These are phyloP conservation scores for Lotus japonicus DNA, from an alignment of 306 rosid species.

Conservation along the genomic window DNA sequence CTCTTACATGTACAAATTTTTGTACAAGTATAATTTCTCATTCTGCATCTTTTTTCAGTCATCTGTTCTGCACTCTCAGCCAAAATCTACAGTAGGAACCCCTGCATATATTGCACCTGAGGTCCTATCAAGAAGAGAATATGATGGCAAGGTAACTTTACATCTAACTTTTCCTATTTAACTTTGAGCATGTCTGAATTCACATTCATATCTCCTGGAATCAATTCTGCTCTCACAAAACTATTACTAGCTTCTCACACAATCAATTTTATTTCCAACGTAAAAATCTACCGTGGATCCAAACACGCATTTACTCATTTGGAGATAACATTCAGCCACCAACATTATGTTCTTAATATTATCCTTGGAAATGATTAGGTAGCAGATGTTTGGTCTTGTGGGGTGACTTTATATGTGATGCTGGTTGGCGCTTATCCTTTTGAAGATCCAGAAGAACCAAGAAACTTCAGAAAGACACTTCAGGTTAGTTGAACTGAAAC, in stretches of 20 bases:
- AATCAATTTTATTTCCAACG: too few relatives aligned
- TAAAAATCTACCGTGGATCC: too few relatives aligned
- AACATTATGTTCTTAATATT: constrained; percentile 9
- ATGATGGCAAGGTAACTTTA: constrained; percentile 79
- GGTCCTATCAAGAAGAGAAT: constrained; percentile 73
- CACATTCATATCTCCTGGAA: too few relatives aligned
- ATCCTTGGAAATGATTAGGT: constrained; percentile 49
- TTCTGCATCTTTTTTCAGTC: constrained; percentile 46
- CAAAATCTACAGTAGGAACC: constrained; percentile 98
- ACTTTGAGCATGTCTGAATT: too few relatives aligned
- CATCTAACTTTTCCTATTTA: background rate
- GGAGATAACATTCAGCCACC: constrained; percentile 18
- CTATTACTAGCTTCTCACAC: too few relatives aligned
- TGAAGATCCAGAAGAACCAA: constrained; percentile 96
- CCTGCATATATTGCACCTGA: constrained; percentile 99
- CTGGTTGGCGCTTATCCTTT: constrained; percentile 98
- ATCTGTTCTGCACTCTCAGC: constrained; percentile 93
- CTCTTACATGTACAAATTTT: too few relatives aligned
- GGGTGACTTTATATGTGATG: constrained; percentile 98
- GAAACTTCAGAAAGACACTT: constrained; percentile 91
- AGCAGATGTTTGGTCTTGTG: constrained; percentile 99
- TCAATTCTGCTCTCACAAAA: too few relatives aligned
- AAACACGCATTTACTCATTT: background rate
- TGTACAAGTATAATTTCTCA: background rate
- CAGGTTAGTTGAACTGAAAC: constrained; percentile 43